Evolutionary conservation across 1,284 basidiomycete species (phyloP).

Genomic region (Sanguinoderma infundibulare): DNA sequence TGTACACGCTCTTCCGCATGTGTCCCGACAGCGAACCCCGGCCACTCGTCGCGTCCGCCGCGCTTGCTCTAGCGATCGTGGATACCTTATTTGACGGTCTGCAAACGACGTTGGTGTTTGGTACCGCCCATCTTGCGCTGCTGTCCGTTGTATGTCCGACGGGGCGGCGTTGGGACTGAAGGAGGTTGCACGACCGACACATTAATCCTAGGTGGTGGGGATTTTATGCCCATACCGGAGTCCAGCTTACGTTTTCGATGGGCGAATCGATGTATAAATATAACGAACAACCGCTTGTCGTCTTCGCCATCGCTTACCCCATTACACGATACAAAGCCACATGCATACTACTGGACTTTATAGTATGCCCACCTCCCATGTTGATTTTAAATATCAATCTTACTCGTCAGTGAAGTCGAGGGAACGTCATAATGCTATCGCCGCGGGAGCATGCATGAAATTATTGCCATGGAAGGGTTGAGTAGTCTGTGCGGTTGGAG

Average conservation of each 20-base stretch:
- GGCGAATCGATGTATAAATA: background rate
- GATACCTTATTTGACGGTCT: constrained; percentile 52
- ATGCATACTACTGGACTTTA: background rate
- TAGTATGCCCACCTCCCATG: no score
- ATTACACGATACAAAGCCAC: no score
- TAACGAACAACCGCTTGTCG: background rate
- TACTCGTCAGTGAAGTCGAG: no score
- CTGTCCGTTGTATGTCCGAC: constrained; percentile 26
- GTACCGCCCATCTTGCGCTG: constrained; percentile 41
- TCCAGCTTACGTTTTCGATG: background rate
- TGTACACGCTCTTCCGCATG: constrained; percentile 39
- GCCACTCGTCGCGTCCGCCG: constrained; percentile 23
- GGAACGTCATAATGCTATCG: no score
- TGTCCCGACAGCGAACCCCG: constrained; percentile 32
- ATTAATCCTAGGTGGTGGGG: background rate
- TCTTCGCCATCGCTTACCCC: background rate
- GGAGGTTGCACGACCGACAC: background rate
- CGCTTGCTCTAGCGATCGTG: constrained; percentile 45
- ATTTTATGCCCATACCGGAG: background rate
- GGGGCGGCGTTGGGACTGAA: constrained; percentile 9
- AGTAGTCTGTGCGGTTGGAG: no score
- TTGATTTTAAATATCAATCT: no score
- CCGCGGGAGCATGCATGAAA: no score
- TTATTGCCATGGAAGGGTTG: no score
- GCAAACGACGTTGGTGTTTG: constrained; percentile 42